Base-by-base conservation (phyloP, 192 early-diverging fungal genomes). In the Mortierella claussenii region DNA sequence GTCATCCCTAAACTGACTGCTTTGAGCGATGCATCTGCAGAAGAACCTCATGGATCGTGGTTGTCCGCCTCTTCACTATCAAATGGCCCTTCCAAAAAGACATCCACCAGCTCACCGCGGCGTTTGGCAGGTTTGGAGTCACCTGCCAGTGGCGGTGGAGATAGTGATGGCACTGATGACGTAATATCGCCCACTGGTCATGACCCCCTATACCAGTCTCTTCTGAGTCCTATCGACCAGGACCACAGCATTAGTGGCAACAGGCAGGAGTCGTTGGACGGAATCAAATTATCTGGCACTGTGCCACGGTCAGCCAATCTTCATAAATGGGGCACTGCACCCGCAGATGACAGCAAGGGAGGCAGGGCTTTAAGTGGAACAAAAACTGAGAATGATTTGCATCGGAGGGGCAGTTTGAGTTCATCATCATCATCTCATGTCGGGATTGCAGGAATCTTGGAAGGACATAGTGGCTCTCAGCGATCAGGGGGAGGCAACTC, bases 371-470 rank as follows among this genome's bases (percentile, higher is more conserved):
- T 21, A 32, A 48, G 6, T 34, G 24, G 24, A 21, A 17, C 31
- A 6, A 3, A 28, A 17, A 4, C n/a, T 2, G 24, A 51, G 21
- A 0, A 45, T n/a, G 43, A 44, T 17, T 11, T 21, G 27, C 28
- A 28, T 15, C 20, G 24, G 15, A 17, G 36, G 3, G 31, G 21
- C 32, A 54, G 30, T n/a, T 37, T 52, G 23, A 46, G 42, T 15
- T 49, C 58, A 4, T n/a, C n/a, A n/a, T 67, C 58, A 7, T 76
- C 73, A 6, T 44, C 73, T 9, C 73, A 67, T 55, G 17, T 67
- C 20, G 73, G 73, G 12, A 76, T 76, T 18, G 65, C 63, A 10
- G 73, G 73, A 0, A 76, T 76, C 24, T 28, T 76, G 44, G 73
- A 76, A 13, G 58, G 46, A 20, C 46, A 46, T 24, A 66, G 36